These are phyloP conservation scores for Cyclostephanos tholiformis DNA, from an alignment of 108 stramenopile genomes.

Conservation along the genomic window DNA sequence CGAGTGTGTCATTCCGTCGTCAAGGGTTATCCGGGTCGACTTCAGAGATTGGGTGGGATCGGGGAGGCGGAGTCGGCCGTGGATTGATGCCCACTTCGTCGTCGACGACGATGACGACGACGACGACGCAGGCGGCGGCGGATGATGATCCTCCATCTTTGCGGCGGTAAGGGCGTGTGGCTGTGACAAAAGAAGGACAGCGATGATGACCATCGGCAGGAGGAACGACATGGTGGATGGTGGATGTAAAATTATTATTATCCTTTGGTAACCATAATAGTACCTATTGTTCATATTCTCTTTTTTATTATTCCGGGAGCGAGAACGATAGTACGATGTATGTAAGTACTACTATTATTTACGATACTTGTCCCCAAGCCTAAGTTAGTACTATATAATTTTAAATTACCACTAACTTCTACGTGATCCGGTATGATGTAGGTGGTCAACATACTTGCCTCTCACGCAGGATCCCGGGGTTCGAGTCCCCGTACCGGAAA, in stretches of 20 bases:
- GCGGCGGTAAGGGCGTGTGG: slow-evolving; percentile 4
- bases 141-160: background rate
- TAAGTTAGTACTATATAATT: too few species aligned
- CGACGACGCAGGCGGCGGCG: background rate
- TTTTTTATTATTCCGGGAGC: too few species aligned
- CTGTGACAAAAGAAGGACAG: background rate
- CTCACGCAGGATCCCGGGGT: slow-evolving; percentile 56
- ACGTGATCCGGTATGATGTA: slow-evolving; percentile 32
- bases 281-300: too few species aligned
- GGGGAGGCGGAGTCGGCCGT: slow-evolving; percentile 51
- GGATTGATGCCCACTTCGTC: slow-evolving; percentile 27
- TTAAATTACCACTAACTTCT: too few species aligned
- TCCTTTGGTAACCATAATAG: too few species aligned
- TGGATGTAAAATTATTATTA: too few species aligned
- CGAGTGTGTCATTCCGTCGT: slow-evolving; percentile 66
- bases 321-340: too few species aligned
- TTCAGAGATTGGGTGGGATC: slow-evolving; percentile 58
- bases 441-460: slow-evolving; percentile 54
- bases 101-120: slow-evolving; percentile 5
- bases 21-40: slow-evolving; percentile 71
- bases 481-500: slow-evolving; percentile 53
- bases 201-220: background rate
- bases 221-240: background rate
- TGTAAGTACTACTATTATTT: too few species aligned
- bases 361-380: too few species aligned